Evolutionary conservation across 305 asterid species (phyloP), one percentile per base, ranked within the genome.

Genomic region (Fraxinus xanthoxyloides): DNA sequence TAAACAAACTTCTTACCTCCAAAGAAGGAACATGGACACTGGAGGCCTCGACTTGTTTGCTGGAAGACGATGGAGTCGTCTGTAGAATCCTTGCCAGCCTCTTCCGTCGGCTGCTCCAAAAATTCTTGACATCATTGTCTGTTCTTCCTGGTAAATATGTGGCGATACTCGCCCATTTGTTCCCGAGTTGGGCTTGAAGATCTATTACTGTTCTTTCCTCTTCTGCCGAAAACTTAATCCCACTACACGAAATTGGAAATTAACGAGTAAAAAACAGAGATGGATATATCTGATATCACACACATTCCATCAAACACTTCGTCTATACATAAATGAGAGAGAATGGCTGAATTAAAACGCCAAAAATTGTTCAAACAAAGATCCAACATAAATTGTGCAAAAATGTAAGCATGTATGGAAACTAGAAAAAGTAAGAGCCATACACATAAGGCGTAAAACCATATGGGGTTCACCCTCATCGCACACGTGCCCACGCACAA

Each of bases 71-170:
- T 28, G 85, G 24, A 2, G 92, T 67, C 3, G 85, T 84, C 1
- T 86, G 91, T 17, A 89, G 87, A 83, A 89, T 92, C 86, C 95
- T 91, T 0, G 95, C 92, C 77, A 95, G 84, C 82, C 97, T 90
- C 88, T 95, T 95, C 82, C 87, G 91, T 88, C 97, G 83, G 73
- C 98, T 93, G 85, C 98, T 93, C 98, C 98, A 95, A 75, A 95
- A 95, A 83, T 93, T 95, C 92, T 95, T 95, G 75, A 95, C 98
- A 83, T 95, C 97, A 43, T 95, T 95, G 82, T 95, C 98, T 0
- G 98, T 95, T 90, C 98, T 88, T 48, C 98, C 98, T 0, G 91
- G 87, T 79, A 95, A 82, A 86, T 87, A 97, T 1, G 98, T 93
- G 0, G 98, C 92, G 23, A 95, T 95, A 85, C 84, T 90, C 0